Conservation (phyloP, 1,139 yeast genomes). For the Diutina rugosa region DNA sequence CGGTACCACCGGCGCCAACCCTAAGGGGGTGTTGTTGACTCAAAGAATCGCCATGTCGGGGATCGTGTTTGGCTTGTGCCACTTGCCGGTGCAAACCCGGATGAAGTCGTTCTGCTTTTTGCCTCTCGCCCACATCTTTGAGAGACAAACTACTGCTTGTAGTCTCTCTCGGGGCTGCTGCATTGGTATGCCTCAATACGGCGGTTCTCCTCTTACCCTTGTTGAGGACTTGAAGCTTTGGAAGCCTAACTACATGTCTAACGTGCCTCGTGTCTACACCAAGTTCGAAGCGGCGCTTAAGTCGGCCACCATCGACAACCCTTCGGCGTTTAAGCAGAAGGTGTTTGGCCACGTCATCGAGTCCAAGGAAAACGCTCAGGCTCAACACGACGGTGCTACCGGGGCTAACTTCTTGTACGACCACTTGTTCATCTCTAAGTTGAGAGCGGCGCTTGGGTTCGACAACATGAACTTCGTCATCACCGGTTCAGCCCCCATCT, state of each 20-base stretch:
- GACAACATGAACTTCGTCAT: conserved; percentile 7
- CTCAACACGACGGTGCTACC: conserved; percentile 14
- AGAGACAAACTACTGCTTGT: background rate
- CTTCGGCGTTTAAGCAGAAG: conserved; percentile 1
- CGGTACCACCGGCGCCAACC: conserved; percentile 26
- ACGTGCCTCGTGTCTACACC: conserved; percentile 58
- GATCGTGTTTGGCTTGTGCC: conserved; percentile 14
- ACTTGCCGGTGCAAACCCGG: background rate
- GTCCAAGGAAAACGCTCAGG: conserved; percentile 20
- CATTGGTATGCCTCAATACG: background rate
- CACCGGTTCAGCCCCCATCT: conserved; percentile 68
- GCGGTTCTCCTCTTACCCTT: background rate
- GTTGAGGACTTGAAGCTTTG: conserved; percentile 32
- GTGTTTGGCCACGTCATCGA: conserved; percentile 18
- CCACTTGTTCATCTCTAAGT: conserved; percentile 8
- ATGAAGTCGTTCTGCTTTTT: background rate
- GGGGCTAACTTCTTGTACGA: conserved; percentile 23
- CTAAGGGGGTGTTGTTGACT: conserved; percentile 24
- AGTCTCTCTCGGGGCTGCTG: background rate
- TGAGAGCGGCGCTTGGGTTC: conserved; percentile 6
- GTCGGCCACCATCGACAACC: conserved; percentile 19
- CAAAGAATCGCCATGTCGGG: conserved; percentile 39
- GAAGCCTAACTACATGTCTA: conserved; percentile 39
- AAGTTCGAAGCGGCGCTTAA: conserved; percentile 44
- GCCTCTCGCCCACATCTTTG: background rate